Conservation (phyloP, 352 stramenopile species). For the Pythium monospermum region DNA sequence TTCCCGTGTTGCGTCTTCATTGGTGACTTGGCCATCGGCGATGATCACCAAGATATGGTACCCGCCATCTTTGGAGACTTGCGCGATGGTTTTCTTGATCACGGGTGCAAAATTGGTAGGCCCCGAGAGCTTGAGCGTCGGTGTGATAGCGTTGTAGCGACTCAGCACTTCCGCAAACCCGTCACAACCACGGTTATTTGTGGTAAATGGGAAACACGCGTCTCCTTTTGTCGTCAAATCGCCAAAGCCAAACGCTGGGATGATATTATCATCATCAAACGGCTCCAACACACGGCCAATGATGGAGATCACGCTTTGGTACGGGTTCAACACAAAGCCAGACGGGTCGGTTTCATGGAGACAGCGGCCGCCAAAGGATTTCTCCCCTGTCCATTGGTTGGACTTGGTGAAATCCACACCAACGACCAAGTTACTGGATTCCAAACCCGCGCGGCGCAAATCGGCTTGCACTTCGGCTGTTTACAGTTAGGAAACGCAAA, state of each 20-base stretch:
- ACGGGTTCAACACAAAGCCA: conserved; percentile 42
- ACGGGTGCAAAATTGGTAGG: conserved; percentile 67
- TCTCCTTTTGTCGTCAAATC: conserved; percentile 43
- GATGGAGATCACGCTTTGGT: conserved; percentile 70
- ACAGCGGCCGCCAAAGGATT: conserved; percentile 51
- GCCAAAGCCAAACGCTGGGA: conserved; percentile 67
- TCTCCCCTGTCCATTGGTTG: conserved; percentile 65
- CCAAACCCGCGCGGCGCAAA: conserved; percentile 39
- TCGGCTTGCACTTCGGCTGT: conserved; percentile 47
- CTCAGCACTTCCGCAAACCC: conserved; percentile 57
- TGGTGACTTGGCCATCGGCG: conserved; percentile 54
- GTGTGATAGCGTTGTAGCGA: conserved; percentile 56
- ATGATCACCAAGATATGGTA: conserved; percentile 83
- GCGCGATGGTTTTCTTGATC: conserved; percentile 52
- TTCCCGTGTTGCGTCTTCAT: conserved; percentile 45
- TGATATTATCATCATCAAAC: conserved; percentile 81
- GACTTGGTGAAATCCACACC: conserved; percentile 69
- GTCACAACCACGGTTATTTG: conserved; percentile 31
- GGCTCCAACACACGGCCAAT: conserved; percentile 65
- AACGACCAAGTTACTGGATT: conserved; percentile 70
- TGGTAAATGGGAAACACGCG: conserved; percentile 42
- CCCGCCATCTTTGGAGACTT: conserved; percentile 31
- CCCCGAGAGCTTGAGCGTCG: conserved; percentile 44
- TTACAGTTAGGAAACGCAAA: too few species aligned
- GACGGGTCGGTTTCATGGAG: conserved; percentile 57